These are phyloP conservation scores for Candida chauliodis DNA, from an alignment of 805 yeast species.

Conservation along the genomic window DNA sequence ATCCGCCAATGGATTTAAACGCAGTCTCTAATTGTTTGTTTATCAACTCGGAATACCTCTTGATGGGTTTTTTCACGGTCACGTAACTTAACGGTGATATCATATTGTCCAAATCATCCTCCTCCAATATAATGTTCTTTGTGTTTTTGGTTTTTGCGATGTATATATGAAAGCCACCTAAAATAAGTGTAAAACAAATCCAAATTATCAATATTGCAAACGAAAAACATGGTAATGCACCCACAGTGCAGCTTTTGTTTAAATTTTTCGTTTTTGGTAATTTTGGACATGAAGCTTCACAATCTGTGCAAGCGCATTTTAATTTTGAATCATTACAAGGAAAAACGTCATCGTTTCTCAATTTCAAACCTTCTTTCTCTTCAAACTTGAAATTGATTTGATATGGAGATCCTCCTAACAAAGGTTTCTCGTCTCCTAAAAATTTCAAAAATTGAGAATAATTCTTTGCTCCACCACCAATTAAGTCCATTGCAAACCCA, in stretches of 20 bases:
- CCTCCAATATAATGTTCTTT: constrained; percentile 1
- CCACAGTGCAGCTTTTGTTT: constrained; percentile 49
- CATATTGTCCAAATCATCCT: constrained; percentile 14
- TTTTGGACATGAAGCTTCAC: constrained; percentile 74
- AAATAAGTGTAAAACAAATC: constrained; percentile 27
- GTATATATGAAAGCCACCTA: constrained; percentile 40
- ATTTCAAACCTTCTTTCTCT: constrained; percentile 13
- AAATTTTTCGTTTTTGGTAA: constrained; percentile 45
- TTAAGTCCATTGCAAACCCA: constrained; percentile 93
- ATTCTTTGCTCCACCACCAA: constrained; percentile 94
- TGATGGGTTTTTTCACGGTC: constrained; percentile 9
- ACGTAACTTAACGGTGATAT: constrained; percentile 15
- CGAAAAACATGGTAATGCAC: constrained; percentile 70
- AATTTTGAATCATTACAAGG: constrained; percentile 64
- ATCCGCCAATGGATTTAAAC: constrained; percentile 50
- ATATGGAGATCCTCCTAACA: constrained; percentile 93
- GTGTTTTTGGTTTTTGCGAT: constrained; percentile 17
- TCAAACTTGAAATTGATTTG: constrained; percentile 76
- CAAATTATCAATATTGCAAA: constrained; percentile 56
- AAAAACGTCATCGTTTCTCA: constrained; percentile 28
- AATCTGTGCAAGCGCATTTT: constrained; percentile 88
- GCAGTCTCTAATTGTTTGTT: constrained; percentile 17
- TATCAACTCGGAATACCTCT: constrained; percentile 1
- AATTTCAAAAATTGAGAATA: constrained; percentile 75
- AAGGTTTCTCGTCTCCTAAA: constrained; percentile 90